These are phyloP conservation scores for Clarireedia monteithiana DNA, from an alignment of 2,329 filamentous ascomycete species.

Conservation along the genomic window DNA sequence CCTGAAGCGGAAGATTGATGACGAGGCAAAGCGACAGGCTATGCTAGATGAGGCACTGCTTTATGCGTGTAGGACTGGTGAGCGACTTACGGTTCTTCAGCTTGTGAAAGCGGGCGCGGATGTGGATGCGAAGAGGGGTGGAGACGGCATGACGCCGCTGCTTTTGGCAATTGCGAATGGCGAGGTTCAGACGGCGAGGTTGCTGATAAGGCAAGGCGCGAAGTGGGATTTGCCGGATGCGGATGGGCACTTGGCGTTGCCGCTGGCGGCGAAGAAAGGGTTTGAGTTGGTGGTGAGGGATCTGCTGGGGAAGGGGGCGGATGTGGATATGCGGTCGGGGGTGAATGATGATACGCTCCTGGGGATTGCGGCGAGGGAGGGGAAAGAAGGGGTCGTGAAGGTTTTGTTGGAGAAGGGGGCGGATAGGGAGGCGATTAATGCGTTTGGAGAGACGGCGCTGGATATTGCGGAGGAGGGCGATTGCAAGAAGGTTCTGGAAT, in stretches of 20 bases:
- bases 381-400: slow-evolving; percentile 10
- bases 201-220: slow-evolving; percentile 11
- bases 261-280: slow-evolving; percentile 7
- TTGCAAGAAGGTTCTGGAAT: slow-evolving; percentile 3
- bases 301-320: slow-evolving; percentile 10
- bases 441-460: slow-evolving; percentile 12
- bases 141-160: slow-evolving; percentile 3
- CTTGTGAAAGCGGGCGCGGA: slow-evolving; percentile 9
- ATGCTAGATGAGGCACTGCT: slow-evolving; percentile 6
- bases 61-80: slow-evolving; percentile 4
- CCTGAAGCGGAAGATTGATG: not conserved
- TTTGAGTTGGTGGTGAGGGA: slow-evolving; percentile 13
- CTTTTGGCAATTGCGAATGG: slow-evolving; percentile 10
- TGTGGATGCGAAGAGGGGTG: slow-evolving; percentile 5
- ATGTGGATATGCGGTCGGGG: slow-evolving; percentile 11
- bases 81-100: slow-evolving; percentile 4
- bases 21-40: not conserved
- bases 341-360: slow-evolving; percentile 14
- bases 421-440: slow-evolving; percentile 5
- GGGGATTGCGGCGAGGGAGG: slow-evolving; percentile 6
- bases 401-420: slow-evolving; percentile 10
- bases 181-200: slow-evolving; percentile 7
- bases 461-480: slow-evolving; percentile 17
- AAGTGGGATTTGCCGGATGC: slow-evolving; percentile 9
- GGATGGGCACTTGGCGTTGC: slow-evolving; percentile 7